Conservation (phyloP, 208 protist species). For the Porcisia hertigi region DNA sequence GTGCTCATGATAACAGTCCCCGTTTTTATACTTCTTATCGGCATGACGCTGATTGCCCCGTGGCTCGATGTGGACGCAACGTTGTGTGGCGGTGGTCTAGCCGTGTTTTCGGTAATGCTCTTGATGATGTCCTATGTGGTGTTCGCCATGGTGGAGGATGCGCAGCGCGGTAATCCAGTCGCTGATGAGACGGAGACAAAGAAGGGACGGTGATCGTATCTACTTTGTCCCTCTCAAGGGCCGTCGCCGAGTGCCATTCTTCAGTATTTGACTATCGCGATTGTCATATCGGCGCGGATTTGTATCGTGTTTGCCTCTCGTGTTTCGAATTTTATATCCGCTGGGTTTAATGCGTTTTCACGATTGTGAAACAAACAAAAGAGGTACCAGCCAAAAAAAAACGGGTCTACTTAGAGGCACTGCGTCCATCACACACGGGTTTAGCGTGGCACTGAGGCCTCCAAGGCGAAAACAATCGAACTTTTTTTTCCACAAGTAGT, state of each 20-base stretch:
- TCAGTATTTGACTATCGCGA: background rate
- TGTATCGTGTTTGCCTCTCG: background rate
- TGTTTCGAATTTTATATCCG: background rate
- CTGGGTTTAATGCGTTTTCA: background rate
- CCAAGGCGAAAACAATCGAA: no score
- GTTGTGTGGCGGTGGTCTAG: conserved; percentile 66
- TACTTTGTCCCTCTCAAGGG: background rate
- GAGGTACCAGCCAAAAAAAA: no score
- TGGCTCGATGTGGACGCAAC: conserved; percentile 38
- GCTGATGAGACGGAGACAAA: conserved; percentile 21
- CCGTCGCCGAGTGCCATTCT: background rate
- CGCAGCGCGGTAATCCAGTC: background rate
- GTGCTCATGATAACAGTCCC: conserved; percentile 75
- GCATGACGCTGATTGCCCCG: conserved; percentile 63
- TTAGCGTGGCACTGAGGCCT: no score
- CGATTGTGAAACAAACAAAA: background rate
- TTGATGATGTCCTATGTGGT: conserved; percentile 66
- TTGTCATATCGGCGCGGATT: background rate
- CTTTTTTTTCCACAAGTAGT: no score
- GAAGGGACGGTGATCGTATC: conserved; percentile 36
- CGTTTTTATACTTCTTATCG: conserved; percentile 58
- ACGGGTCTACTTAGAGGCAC: no score
- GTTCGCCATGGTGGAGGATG: conserved; percentile 65
- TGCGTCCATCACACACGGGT: no score
- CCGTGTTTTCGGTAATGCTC: conserved; percentile 41